Base-by-base conservation (phyloP, 345 rosid genomes). In the Lagerstroemia speciosa region DNA sequence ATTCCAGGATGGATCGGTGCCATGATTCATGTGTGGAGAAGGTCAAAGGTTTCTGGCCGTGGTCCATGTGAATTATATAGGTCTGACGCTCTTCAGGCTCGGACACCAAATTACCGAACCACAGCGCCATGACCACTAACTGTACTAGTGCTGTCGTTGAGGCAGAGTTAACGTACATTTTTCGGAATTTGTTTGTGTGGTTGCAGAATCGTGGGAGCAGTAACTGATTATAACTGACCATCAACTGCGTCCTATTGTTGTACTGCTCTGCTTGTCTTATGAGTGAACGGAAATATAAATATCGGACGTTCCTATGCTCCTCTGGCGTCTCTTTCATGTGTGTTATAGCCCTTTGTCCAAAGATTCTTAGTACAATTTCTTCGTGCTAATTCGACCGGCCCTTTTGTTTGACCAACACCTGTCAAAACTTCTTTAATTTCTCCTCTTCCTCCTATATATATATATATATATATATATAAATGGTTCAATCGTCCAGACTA, bases 31-130 rank as follows among this genome's bases (percentile, higher is more conserved):
- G 80, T 41, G 79, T 72, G 50, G 45, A 14, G 67, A 80, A 83
- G 11, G 81, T 24, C 20, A 53, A 50, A 1, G 83, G 83, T 71
- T 78, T 80, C 53, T 74, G 77, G 41, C 76, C 70, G 55, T 29
- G 78, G 69, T 80, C 84, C 67, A 78, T 66, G 67, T 80, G 83
- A 34, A 80, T 74, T 34, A 80, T 80, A 64, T 78, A 80, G 0
- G 79, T 80, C 27, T 78, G 65, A 57, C 24, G 12, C 29, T 75
- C 62, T 69, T 73, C 76, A 0, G 12, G 34, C 43, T 38, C 30
- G 3, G 72, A 33, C 32, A 7, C 33, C 3, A 66, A 73, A 53
- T 20, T 53, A 63, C 57, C 57, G 26, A 52, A 52, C 57, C 57
- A 52, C 2, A 52, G 6, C 22, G 57, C 57, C 26, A 52, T 2